Conservation (phyloP, 2,329 filamentous ascomycete species). For the Diaporthe sp. region DNA sequence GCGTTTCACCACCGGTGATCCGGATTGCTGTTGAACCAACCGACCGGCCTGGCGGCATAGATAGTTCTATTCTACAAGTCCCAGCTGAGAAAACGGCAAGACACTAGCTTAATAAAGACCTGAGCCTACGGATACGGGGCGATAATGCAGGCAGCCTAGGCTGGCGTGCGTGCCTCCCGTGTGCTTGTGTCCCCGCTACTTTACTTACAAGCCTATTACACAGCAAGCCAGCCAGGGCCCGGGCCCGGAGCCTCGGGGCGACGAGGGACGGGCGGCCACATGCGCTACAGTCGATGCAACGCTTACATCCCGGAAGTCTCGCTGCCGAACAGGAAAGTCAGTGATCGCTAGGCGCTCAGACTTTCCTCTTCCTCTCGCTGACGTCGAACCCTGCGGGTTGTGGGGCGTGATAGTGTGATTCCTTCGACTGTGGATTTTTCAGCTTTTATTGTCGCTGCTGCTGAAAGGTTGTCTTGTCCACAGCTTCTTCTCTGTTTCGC, state of each 20-base stretch:
- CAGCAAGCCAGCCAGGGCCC: not conserved
- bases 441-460: not conserved
- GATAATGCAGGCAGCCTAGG: not conserved
- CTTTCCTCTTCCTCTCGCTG: not conserved
- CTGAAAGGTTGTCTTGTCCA: not conserved
- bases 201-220: not conserved
- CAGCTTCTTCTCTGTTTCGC: not conserved
- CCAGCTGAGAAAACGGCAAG: no score
- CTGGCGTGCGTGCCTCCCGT: not conserved
- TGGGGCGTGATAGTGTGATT: slow-evolving; percentile 5
- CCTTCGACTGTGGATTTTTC: not conserved
- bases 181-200: not conserved
- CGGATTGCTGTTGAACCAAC: not conserved
- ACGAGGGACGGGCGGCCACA: slow-evolving; percentile 3
- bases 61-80: no score
- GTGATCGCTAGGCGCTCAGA: not conserved
- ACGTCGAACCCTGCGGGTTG: not conserved
- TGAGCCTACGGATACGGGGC: no score
- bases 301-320: not conserved
- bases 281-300: slow-evolving; percentile 11
- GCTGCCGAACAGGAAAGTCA: not conserved
- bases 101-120: no score
- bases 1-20: not conserved
- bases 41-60: not conserved
- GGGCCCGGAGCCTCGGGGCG: slow-evolving; percentile 11